These are phyloP conservation scores for Talaromyces funiculosus DNA, from an alignment of 2,329 filamentous ascomycete species.

Conservation along the genomic window DNA sequence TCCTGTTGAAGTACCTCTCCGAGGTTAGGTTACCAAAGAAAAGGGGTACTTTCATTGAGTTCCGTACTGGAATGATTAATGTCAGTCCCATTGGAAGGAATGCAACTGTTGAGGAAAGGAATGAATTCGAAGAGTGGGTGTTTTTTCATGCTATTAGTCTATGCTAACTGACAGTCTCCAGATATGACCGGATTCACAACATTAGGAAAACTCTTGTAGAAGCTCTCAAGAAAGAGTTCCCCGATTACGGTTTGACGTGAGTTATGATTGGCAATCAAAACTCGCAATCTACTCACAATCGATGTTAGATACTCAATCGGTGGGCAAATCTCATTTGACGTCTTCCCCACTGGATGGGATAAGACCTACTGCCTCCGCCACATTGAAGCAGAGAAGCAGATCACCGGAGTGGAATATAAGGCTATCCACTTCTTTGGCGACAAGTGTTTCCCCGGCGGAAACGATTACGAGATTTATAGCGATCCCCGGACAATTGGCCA, in stretches of 20 bases:
- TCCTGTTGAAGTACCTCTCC: conserved; percentile 56
- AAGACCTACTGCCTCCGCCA: conserved; percentile 95
- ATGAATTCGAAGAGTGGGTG: conserved; percentile 64
- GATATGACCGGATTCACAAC: conserved; percentile 70
- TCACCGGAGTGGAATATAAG: conserved; percentile 61
- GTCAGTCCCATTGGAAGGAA: conserved; percentile 67
- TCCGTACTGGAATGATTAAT: conserved; percentile 62
- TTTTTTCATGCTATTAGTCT: neutral
- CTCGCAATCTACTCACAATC: neutral
- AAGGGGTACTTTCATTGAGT: conserved; percentile 63
- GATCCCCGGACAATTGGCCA: conserved; percentile 81
- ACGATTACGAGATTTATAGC: conserved; percentile 89
- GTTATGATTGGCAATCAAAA: conserved; percentile 30
- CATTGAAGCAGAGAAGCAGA: conserved; percentile 72
- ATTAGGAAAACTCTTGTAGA: conserved; percentile 72
- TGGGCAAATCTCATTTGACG: conserved; percentile 96
- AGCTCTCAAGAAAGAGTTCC: conserved; percentile 72
- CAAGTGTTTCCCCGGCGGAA: conserved; percentile 85
- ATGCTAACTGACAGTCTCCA: conserved; percentile 16
- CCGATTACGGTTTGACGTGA: conserved; percentile 76
- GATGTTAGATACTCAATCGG: conserved; percentile 75
- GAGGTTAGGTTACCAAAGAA: conserved; percentile 58
- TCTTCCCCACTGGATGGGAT: conserved; percentile 96
- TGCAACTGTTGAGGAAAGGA: conserved; percentile 70
- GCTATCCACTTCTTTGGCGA: conserved; percentile 98